Base-by-base conservation (phyloP, 805 yeast genomes). In the Wickerhamiella lipophila region DNA sequence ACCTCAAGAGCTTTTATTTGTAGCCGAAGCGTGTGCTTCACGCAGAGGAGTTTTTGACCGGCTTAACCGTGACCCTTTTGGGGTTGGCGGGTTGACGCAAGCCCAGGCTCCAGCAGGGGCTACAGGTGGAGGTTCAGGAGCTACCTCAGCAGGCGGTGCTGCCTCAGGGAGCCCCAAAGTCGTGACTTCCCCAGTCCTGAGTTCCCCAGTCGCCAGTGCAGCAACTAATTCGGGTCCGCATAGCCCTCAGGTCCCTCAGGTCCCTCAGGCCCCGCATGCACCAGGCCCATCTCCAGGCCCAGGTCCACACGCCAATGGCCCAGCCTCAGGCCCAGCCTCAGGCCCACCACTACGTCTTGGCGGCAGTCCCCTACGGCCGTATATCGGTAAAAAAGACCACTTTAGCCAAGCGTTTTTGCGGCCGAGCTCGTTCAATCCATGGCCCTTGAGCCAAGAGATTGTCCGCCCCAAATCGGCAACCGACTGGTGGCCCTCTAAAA, bases 391-490 rank as follows among this genome's bases (percentile, higher is more conserved):
- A 58, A 59, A 42, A 41, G 48, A 45, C 48, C 48, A 45, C 42
- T 45, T 45, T 21, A 3, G 52, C 50, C 45, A 47, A 53, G 43
- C 53, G 32, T 42, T 50, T 40, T 42, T 53, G 50, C 47, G 54
- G 49, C 46, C 51, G 40, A 43, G 42, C 52, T 27, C 49, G 51
- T 48, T 52, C 25, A 57, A 56, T 8, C 61, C 61, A 15, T 56
- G 60, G 60, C 52, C 56, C 18, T 18, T 36, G 30, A 46, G 48
- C 43, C 53, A 53, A 25, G 60, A 56, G 29, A 58, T 59, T 40
- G 52, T 48, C 23, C 58, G 63, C 6, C 63, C 63, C 23, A 57
- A 58, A 35, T 49, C 55, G 18, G 61, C 63, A 4, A 44, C 60
- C 9, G 60, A 52, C 25, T 45, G 42, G 48, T 45, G 48, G 48